Percentiles rank a stretch among this genome's conserved stretches.
These are phyloP conservation scores for Lactarius deliciosus DNA, from an alignment of 768 basidiomycete species.

Conservation along the genomic window DNA sequence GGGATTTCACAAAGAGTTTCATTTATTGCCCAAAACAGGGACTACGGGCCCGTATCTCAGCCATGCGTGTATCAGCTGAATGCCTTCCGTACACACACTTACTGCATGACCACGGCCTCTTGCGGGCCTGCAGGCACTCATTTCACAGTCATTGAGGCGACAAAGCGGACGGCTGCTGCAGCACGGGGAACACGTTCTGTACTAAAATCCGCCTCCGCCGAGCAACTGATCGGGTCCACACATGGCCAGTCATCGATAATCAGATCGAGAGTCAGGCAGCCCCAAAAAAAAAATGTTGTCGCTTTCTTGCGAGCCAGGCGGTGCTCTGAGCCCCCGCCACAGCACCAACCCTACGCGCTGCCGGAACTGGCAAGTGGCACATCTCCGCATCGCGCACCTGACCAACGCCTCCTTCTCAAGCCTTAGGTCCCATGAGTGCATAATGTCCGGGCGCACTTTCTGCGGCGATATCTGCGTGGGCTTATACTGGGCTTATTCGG, in stretches of 20 bases:
- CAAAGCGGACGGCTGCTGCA: conserved; percentile 25
- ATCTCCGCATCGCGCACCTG: conserved; percentile 29
- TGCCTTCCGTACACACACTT: conserved; percentile 28
- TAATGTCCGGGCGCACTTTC: conserved; percentile 23
- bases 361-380: conserved; percentile 24
- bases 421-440: conserved; percentile 17
- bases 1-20: conserved; percentile 27
- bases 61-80: conserved; percentile 27
- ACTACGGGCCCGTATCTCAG: conserved; percentile 24
- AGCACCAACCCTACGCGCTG: conserved; percentile 9
- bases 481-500: conserved; percentile 24
- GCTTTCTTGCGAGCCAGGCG: conserved; percentile 15
- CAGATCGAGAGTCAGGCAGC: conserved; percentile 19
- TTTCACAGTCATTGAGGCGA: conserved; percentile 26
- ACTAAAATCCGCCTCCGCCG: conserved; percentile 29
- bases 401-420: conserved; percentile 16
- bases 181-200: conserved; percentile 28
- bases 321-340: conserved; percentile 19
- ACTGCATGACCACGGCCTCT: conserved; percentile 28
- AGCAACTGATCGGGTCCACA: conserved; percentile 25
- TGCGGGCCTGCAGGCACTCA: conserved; percentile 29
- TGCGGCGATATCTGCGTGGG: conserved; percentile 25
- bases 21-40: conserved; percentile 28
- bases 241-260: conserved; percentile 23
- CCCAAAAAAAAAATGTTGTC: not conserved